A percentile compares a stretch with the other conserved stretches of the same genome.
Evolutionary conservation across 2,329 filamentous ascomycete species (phyloP).

Genomic region (Exserohilum rostratum): DNA sequence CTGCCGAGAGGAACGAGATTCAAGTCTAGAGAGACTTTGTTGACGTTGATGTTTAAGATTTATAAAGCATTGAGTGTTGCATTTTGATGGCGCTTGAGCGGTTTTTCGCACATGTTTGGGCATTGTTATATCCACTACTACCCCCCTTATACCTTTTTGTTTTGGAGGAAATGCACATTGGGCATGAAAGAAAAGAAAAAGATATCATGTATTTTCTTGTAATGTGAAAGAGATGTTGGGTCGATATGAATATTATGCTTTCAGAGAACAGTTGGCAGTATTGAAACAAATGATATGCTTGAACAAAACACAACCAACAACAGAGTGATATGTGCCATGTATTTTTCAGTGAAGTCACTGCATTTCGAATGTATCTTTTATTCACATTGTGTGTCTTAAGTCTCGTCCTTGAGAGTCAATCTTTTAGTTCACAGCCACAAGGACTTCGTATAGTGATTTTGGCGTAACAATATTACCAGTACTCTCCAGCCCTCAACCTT

Average conservation of each 20-base stretch:
- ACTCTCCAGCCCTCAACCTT: too few relatives aligned
- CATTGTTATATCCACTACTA: too few relatives aligned
- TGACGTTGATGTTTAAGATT: background rate
- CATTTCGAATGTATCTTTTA: too few relatives aligned
- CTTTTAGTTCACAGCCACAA: too few relatives aligned
- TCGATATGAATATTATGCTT: background rate
- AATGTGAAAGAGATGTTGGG: background rate
- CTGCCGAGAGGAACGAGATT: constrained; percentile 31
- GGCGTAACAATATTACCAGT: too few relatives aligned
- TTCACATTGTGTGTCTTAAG: too few relatives aligned
- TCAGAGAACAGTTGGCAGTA: background rate
- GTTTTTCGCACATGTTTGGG: background rate
- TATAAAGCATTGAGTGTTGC: background rate
- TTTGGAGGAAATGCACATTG: too few relatives aligned
- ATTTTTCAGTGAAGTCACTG: too few relatives aligned
- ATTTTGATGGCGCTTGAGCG: background rate
- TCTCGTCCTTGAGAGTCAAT: too few relatives aligned
- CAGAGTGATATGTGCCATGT: too few relatives aligned
- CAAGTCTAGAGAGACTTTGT: constrained; percentile 25
- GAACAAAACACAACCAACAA: background rate
- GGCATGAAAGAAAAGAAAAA: background rate
- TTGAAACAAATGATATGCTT: background rate
- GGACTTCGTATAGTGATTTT: too few relatives aligned
- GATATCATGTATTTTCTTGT: background rate
- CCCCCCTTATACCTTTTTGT: too few relatives aligned